A percentile compares a stretch with the other conserved stretches of the same genome.
Conservation (phyloP, 1,139 yeast species). For the Geotrichum aggregatum region DNA sequence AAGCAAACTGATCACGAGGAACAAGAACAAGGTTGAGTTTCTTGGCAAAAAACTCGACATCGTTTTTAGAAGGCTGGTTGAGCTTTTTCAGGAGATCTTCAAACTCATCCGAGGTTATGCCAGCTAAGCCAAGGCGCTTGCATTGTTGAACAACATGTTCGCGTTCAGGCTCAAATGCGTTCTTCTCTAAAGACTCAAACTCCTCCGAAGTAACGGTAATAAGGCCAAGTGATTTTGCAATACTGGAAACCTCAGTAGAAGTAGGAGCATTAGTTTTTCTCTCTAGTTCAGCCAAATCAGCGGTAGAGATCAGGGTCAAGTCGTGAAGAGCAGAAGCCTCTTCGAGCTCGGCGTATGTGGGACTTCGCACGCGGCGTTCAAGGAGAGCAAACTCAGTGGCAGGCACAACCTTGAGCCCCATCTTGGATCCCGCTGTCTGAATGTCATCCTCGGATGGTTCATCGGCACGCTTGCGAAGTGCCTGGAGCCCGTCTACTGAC, state of each 20-base stretch:
- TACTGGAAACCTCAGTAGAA: slow-evolving; percentile 35
- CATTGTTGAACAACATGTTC: slow-evolving; percentile 33
- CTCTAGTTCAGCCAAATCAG: slow-evolving; percentile 28
- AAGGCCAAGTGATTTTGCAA: slow-evolving; percentile 41
- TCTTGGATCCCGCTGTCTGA: slow-evolving; percentile 15
- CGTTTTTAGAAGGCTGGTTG: slow-evolving; percentile 31
- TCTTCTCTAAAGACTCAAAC: slow-evolving; percentile 32
- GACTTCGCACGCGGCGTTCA: slow-evolving; percentile 16
- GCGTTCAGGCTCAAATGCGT: slow-evolving; percentile 30
- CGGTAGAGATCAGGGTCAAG: slow-evolving; percentile 38
- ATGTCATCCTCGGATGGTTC: slow-evolving; percentile 19
- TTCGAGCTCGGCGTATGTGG: slow-evolving; percentile 16
- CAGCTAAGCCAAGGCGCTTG: slow-evolving; percentile 31
- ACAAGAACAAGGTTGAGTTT: slow-evolving; percentile 49
- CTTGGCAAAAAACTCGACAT: slow-evolving; percentile 48
- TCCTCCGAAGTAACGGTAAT: slow-evolving; percentile 41
- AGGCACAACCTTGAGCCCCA: slow-evolving; percentile 43
- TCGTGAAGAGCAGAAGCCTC: slow-evolving; percentile 26
- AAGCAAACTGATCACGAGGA: slow-evolving; percentile 44
- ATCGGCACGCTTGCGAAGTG: slow-evolving; percentile 18
- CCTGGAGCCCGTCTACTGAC: slow-evolving; percentile 39
- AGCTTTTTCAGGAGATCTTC: slow-evolving; percentile 24
- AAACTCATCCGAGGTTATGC: slow-evolving; percentile 28
- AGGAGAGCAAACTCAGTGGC: slow-evolving; percentile 32
- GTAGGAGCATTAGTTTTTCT: slow-evolving; percentile 29